phyloP scores from a whole-genome alignment of 768 basidiomycete species.

The Solioccasus polychromus region DNA sequence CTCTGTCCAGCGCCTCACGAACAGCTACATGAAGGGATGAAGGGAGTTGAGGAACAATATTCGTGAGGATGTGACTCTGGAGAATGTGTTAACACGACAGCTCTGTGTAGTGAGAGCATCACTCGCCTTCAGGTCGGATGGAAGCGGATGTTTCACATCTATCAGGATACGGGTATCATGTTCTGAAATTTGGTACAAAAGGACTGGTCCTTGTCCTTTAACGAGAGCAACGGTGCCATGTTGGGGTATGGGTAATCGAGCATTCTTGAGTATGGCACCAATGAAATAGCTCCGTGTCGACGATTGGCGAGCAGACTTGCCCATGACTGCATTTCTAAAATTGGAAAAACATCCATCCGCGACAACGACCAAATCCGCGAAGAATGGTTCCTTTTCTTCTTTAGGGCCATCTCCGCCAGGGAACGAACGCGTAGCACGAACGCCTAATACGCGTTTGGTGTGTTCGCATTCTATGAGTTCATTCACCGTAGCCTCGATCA shows the following conservation, averaged over 20 bases:
- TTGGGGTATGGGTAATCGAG: conserved; percentile 64
- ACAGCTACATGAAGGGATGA: conserved; percentile 63
- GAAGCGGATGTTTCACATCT: conserved; percentile 82
- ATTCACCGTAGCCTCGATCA: conserved; percentile 83
- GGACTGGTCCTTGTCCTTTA: conserved; percentile 79
- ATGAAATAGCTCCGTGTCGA: conserved; percentile 76
- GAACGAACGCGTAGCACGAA: conserved; percentile 50
- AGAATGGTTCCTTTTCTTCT: conserved; percentile 50
- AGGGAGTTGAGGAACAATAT: conserved; percentile 83
- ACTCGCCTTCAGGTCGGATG: conserved; percentile 71
- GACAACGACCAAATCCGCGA: conserved; percentile 78
- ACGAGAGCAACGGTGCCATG: conserved; percentile 85
- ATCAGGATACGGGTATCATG: conserved; percentile 92
- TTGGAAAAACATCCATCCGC: conserved; percentile 97
- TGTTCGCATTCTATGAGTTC: conserved; percentile 62
- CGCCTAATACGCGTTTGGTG: conserved; percentile 59
- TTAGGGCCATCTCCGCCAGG: conserved; percentile 32
- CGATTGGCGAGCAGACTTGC: conserved; percentile 45
- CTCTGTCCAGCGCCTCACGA: conserved; percentile 64
- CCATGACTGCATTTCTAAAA: conserved; percentile 73
- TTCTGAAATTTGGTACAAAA: conserved; percentile 88
- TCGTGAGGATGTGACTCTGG: conserved; percentile 65
- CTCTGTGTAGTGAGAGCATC: not conserved
- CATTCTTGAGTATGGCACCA: conserved; percentile 80
- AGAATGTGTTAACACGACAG: not conserved